Evolutionary conservation across 2,329 filamentous ascomycete species (phyloP).

Genomic region (Colletotrichum melonis): DNA sequence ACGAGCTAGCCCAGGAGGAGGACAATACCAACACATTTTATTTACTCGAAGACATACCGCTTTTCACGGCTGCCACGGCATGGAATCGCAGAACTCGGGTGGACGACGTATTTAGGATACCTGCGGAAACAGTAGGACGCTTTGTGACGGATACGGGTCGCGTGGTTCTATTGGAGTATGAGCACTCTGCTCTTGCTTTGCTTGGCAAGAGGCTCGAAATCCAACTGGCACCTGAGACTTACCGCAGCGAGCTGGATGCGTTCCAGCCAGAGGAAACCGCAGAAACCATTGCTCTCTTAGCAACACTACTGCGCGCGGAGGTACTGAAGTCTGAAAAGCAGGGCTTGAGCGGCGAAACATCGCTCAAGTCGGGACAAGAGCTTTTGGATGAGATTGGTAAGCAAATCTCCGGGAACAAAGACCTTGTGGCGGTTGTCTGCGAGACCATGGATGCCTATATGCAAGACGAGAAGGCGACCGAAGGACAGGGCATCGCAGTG

Average conservation of each 20-base stretch:
- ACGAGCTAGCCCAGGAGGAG: conserved; percentile 84
- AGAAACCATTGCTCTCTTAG: conserved; percentile 80
- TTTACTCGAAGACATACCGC: conserved; percentile 71
- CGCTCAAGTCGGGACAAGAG: conserved; percentile 51
- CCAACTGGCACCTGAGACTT: conserved; percentile 67
- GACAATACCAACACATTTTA: conserved; percentile 85
- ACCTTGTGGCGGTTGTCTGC: conserved; percentile 84
- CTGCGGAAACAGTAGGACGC: conserved; percentile 73
- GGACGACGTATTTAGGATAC: conserved; percentile 70
- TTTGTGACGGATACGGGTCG: conserved; percentile 84
- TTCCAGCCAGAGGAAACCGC: conserved; percentile 72
- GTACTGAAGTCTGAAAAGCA: conserved; percentile 47
- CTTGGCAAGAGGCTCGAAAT: conserved; percentile 81
- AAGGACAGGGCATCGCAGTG: conserved; percentile 74
- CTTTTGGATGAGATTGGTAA: conserved; percentile 67
- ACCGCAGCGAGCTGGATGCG: conserved; percentile 62
- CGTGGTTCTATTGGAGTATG: conserved; percentile 80
- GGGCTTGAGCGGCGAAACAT: conserved; percentile 38
- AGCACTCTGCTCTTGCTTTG: conserved; percentile 83
- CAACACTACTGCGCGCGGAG: conserved; percentile 72
- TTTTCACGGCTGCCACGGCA: conserved; percentile 65
- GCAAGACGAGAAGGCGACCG: conserved; percentile 66
- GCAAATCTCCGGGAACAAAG: conserved; percentile 69
- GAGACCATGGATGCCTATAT: conserved; percentile 83
- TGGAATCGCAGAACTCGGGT: conserved; percentile 56